phyloP scores from a whole-genome alignment of 2,329 filamentous ascomycete genomes.

The Apiospora malaysiana region DNA sequence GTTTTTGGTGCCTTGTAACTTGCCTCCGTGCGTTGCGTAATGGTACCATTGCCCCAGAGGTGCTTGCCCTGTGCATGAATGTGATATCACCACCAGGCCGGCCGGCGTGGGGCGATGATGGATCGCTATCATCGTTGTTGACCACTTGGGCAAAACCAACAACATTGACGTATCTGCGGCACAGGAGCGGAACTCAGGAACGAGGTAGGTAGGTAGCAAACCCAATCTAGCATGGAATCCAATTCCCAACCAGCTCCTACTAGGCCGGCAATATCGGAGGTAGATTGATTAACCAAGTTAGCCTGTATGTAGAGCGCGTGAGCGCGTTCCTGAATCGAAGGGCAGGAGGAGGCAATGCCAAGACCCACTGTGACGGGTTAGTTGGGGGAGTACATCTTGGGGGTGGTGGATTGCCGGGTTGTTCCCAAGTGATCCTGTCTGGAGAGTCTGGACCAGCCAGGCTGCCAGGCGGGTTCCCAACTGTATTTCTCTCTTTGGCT shows the following conservation, averaged over 20 bases:
- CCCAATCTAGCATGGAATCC: background rate
- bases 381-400: background rate
- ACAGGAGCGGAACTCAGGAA: background rate
- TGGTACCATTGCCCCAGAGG: background rate
- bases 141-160: background rate
- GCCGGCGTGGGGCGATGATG: background rate
- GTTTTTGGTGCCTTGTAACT: background rate
- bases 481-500: background rate
- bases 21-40: background rate
- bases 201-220: background rate
- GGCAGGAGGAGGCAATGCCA: background rate
- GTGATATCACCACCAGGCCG: background rate
- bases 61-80: constrained; percentile 9
- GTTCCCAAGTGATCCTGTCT: background rate
- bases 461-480: background rate
- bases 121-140: background rate
- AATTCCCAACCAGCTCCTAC: background rate
- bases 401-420: background rate
- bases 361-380: background rate
- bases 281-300: background rate
- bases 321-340: background rate
- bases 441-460: background rate
- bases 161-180: background rate
- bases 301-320: background rate
- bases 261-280: background rate